phyloP scores from a whole-genome alignment of 2,329 filamentous ascomycete genomes.

The Xylariaceae sp. region DNA sequence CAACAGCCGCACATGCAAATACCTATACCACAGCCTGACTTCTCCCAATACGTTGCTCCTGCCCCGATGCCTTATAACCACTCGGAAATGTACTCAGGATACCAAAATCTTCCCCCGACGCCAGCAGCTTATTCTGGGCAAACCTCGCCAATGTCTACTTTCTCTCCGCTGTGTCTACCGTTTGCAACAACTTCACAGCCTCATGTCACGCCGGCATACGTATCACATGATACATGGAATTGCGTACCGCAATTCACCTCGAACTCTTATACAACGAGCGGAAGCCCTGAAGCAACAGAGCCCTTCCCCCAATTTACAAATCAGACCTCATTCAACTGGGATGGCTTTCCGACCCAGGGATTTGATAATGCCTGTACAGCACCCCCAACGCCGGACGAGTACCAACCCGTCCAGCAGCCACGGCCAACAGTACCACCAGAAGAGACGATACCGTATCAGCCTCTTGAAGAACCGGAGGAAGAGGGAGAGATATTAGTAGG shows the following conservation, averaged over 20 bases:
- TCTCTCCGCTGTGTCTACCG: slow-evolving; percentile 57
- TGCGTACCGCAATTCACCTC: slow-evolving; percentile 38
- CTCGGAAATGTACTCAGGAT: slow-evolving; percentile 45
- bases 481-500: slow-evolving; percentile 76
- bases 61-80: slow-evolving; percentile 44
- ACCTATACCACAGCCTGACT: slow-evolving; percentile 39
- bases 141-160: slow-evolving; percentile 57
- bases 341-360: slow-evolving; percentile 48
- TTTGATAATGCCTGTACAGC: slow-evolving; percentile 50
- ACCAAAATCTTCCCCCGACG: slow-evolving; percentile 53
- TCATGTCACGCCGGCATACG: slow-evolving; percentile 43
- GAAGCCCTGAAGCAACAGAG: slow-evolving; percentile 34
- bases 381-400: slow-evolving; percentile 63
- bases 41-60: slow-evolving; percentile 44
- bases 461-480: slow-evolving; percentile 55
- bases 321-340: slow-evolving; percentile 45
- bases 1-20: slow-evolving; percentile 43
- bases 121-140: slow-evolving; percentile 60
- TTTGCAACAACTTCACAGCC: slow-evolving; percentile 40
- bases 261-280: slow-evolving; percentile 28
- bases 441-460: slow-evolving; percentile 52
- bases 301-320: slow-evolving; percentile 36
- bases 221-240: slow-evolving; percentile 44
- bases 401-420: slow-evolving; percentile 54
- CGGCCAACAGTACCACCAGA: slow-evolving; percentile 51